Base-by-base conservation (phyloP, 208 protist species). In the Leishmania gerbilli region DNA sequence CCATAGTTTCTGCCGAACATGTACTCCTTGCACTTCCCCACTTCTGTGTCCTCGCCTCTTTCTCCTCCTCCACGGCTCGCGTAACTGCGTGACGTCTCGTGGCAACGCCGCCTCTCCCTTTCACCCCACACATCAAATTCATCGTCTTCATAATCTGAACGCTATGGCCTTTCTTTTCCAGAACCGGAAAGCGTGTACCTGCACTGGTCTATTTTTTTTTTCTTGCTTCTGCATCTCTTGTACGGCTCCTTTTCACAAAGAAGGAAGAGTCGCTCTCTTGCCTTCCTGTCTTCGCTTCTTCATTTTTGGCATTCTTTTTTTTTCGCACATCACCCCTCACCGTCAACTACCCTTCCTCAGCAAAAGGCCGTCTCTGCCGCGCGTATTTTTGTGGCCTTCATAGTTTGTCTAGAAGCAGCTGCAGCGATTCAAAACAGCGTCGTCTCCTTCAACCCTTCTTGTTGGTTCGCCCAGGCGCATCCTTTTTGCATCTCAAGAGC, bases 211-310 rank as follows among this genome's bases (percentile, higher is more conserved):
- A 1, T 40, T 27, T 64, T 19, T 76, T 62, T 60, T 60, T 60
- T 47, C n/a, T 24, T 76, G 9, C 42, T 19, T n/a, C 34, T 56
- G 74, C 11, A 37, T 42, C 17, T 17, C n/a, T 19, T 15, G 21
- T 74, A 34, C 69, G 24, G 69, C 6, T n/a, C n/a, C 42, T 74
- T 55, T 55, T 74, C 69, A 74, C 47, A 34, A 5, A 69, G 45
- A 80, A 69, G 24, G 55, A 40, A 74, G 68, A 55, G 68, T 8
- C 0, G 11, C 6, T 74, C 13, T 45, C 45, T 53, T 55, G 21
- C n/a, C 68, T 34, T 49, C 5, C 7, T 47, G 40, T 60, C 34
- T 64, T n/a, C 42, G 68, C 42, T 42, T n/a, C 34, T 76, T 76
- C 24, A n/a, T 19, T 47, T 15, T 34, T 45, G 34, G 2, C 42